These are phyloP conservation scores for Penicillium steckii DNA, from an alignment of 495 filamentous ascomycete genomes.

Conservation along the genomic window DNA sequence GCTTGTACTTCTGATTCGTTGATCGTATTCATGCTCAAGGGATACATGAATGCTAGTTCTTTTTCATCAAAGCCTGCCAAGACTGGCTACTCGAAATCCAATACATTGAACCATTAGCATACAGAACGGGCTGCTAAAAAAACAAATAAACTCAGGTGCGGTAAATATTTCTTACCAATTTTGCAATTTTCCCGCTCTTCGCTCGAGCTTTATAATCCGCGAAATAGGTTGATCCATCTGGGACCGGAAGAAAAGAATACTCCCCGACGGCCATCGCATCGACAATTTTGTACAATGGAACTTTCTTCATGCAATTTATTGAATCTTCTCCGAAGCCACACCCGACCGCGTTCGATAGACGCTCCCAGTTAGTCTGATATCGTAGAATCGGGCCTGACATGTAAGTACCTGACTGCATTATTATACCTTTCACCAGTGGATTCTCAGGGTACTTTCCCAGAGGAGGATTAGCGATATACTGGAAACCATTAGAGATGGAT, in stretches of 20 bases:
- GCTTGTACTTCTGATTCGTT: not conserved
- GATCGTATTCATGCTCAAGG: not conserved
- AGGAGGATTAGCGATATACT: no score
- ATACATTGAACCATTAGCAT: not conserved
- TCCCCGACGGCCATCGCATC: not conserved
- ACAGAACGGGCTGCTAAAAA: not conserved
- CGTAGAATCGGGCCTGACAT: not conserved
- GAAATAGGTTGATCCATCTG: conserved; percentile 10
- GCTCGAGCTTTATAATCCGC: conserved; percentile 6
- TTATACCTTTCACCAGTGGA: conserved; percentile 39
- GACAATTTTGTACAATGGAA: conserved; percentile 1
- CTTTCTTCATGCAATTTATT: not conserved
- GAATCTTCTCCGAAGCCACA: not conserved
- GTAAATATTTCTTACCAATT: not conserved
- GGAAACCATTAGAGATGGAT: not conserved
- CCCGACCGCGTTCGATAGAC: not conserved
- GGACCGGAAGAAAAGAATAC: conserved; percentile 8
- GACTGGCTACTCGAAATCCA: not conserved
- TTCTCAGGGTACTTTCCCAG: conserved; percentile 26
- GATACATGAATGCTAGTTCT: conserved; percentile 3
- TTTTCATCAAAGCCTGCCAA: conserved; percentile 7
- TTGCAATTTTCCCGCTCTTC: not conserved
- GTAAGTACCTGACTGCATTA: conserved; percentile 46
- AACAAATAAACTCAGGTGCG: no score
- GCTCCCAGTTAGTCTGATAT: not conserved